A percentile compares a stretch with the other conserved stretches of the same genome.
Evolutionary conservation across 805 yeast genomes (phyloP).

Genomic region (Metschnikowia orientalis): DNA sequence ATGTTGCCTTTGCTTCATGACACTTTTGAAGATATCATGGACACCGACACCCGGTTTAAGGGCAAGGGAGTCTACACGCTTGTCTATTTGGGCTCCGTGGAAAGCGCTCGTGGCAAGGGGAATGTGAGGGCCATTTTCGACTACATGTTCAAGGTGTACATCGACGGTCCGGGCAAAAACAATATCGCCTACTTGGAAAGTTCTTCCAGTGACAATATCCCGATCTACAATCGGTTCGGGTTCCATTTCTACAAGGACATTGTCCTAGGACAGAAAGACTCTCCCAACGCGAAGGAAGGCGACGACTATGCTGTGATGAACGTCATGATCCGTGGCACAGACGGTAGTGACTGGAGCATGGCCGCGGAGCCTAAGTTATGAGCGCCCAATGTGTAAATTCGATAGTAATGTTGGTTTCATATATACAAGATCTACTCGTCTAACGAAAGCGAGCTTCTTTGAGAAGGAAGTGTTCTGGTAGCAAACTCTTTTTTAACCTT

Average conservation of each 20-base stretch:
- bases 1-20: slow-evolving; percentile 51
- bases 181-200: slow-evolving; percentile 49
- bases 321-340: slow-evolving; percentile 39
- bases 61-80: slow-evolving; percentile 39
- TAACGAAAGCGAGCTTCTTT: slow-evolving; percentile 41
- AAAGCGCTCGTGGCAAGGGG: slow-evolving; percentile 51
- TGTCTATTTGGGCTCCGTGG: slow-evolving; percentile 43
- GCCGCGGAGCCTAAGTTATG: slow-evolving; percentile 12
- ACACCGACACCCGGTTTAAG: slow-evolving; percentile 35
- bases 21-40: slow-evolving; percentile 40
- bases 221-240: slow-evolving; percentile 51
- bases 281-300: slow-evolving; percentile 29
- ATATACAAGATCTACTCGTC: slow-evolving; percentile 34
- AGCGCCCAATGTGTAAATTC: neutral
- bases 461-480: slow-evolving; percentile 55
- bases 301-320: slow-evolving; percentile 40
- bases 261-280: slow-evolving; percentile 33
- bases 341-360: slow-evolving; percentile 30
- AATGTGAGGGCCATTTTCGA: slow-evolving; percentile 48
- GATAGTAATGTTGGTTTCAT: neutral
- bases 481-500: slow-evolving; percentile 52
- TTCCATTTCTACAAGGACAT: slow-evolving; percentile 48
- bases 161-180: slow-evolving; percentile 36
- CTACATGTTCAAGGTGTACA: slow-evolving; percentile 42
- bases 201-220: slow-evolving; percentile 42